Evolutionary conservation across 2,329 filamentous ascomycete genomes (phyloP).

Genomic region (Westerdykella sp.): DNA sequence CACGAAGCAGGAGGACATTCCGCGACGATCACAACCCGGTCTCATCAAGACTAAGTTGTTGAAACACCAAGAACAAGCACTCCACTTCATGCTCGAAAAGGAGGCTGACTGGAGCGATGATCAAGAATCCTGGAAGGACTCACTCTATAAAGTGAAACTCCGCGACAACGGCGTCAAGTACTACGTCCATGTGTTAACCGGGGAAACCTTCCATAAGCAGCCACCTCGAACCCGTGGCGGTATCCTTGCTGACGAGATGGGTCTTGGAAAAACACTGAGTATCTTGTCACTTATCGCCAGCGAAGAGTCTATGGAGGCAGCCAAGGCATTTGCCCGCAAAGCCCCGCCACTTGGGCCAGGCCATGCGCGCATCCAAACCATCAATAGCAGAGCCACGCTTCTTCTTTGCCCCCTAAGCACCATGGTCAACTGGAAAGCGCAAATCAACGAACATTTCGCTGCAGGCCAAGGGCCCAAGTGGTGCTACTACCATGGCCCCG

Average conservation of each 20-base stretch:
- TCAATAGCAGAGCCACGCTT: conserved; percentile 73
- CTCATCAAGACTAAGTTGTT: conserved; percentile 64
- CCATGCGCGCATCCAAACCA: conserved; percentile 26
- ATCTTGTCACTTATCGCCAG: conserved; percentile 70
- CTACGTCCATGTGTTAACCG: conserved; percentile 83
- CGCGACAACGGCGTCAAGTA: conserved; percentile 52
- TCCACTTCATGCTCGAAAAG: conserved; percentile 76
- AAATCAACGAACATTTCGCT: conserved; percentile 75
- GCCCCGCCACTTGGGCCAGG: conserved; percentile 37
- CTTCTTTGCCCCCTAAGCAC: conserved; percentile 86
- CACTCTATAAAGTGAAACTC: conserved; percentile 67
- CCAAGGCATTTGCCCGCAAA: conserved; percentile 55
- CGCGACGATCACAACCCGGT: conserved; percentile 60
- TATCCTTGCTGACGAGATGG: conserved; percentile 49
- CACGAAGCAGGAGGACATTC: conserved; percentile 66
- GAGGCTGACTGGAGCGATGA: conserved; percentile 62
- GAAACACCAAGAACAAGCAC: conserved; percentile 81
- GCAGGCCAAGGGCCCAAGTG: conserved; percentile 55
- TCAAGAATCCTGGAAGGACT: conserved; percentile 57
- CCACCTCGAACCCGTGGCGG: conserved; percentile 39
- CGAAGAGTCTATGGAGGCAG: conserved; percentile 51
- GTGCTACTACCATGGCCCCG: conserved; percentile 81
- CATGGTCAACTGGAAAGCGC: conserved; percentile 89
- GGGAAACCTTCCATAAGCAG: conserved; percentile 34
- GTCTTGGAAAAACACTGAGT: conserved; percentile 57